phyloP scores from a whole-genome alignment of 495 filamentous ascomycete genomes.

The Oidiodendron maius region DNA sequence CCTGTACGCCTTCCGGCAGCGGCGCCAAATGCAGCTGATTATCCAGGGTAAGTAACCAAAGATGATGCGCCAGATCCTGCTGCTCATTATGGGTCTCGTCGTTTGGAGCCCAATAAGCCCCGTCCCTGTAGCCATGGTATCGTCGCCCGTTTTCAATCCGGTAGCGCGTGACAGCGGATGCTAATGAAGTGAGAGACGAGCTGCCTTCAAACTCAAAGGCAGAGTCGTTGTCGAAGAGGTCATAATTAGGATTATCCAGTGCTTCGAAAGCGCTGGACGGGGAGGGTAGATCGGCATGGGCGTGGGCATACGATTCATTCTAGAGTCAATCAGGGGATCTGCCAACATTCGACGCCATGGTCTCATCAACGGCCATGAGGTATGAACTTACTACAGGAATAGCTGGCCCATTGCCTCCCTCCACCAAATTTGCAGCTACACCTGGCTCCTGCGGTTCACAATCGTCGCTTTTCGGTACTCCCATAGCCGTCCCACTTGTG shows the following conservation, averaged over 20 bases:
- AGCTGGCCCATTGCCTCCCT: too few species aligned
- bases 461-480: too few species aligned
- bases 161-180: neutral
- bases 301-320: too few species aligned
- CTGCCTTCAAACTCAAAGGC: neutral
- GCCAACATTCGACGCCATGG: too few species aligned
- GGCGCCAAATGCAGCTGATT: constrained; percentile 1
- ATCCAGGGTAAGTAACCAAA: neutral
- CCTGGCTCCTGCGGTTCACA: too few species aligned
- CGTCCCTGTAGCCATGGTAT: neutral
- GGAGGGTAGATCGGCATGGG: too few species aligned
- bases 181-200: neutral
- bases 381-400: too few species aligned
- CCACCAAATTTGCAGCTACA: too few species aligned
- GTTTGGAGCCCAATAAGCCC: neutral
- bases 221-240: constrained; percentile 5
- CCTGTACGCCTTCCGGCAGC: neutral
- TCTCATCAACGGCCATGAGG: too few species aligned
- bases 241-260: neutral
- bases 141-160: constrained; percentile 1
- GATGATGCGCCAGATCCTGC: constrained; percentile 1
- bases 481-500: too few species aligned
- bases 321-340: too few species aligned
- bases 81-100: neutral
- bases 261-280: neutral